These are phyloP conservation scores for Yamadazyma scolyti DNA, from an alignment of 805 yeast genomes.

Conservation along the genomic window DNA sequence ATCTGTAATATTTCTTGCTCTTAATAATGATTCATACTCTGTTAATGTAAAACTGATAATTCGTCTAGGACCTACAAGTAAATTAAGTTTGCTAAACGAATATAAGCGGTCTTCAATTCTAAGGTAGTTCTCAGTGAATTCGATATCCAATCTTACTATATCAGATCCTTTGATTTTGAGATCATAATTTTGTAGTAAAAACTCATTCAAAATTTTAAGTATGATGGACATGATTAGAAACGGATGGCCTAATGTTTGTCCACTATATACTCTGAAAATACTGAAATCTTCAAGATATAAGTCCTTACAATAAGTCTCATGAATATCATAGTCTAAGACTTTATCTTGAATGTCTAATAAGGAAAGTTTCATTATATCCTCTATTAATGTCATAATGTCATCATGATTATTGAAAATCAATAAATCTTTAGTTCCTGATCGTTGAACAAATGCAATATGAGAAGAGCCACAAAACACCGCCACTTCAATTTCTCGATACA, in stretches of 20 bases:
- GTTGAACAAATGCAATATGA: not conserved
- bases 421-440: conserved; percentile 2
- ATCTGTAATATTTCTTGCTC: too few species aligned
- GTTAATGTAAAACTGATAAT: too few species aligned
- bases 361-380: conserved; percentile 2
- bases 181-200: conserved; percentile 8
- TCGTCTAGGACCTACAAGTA: too few species aligned
- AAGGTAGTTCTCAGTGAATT: conserved; percentile 6
- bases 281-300: conserved; percentile 18
- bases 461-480: too few species aligned
- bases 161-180: conserved; percentile 5
- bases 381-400: conserved; percentile 4
- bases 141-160: conserved; percentile 1
- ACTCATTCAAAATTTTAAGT: conserved; percentile 14
- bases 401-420: conserved; percentile 4
- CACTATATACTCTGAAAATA: conserved; percentile 18
- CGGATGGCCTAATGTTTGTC: conserved; percentile 16
- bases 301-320: conserved; percentile 4
- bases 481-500: conserved; percentile 7
- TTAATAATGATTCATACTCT: too few species aligned
- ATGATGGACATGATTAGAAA: conserved; percentile 14
- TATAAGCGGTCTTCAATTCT: conserved; percentile 7
- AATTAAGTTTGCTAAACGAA: conserved; percentile 9
- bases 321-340: too few species aligned
- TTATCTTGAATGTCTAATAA: conserved; percentile 4